phyloP scores from a whole-genome alignment of 1,139 yeast genomes.

The Geotrichum aggregatum region DNA sequence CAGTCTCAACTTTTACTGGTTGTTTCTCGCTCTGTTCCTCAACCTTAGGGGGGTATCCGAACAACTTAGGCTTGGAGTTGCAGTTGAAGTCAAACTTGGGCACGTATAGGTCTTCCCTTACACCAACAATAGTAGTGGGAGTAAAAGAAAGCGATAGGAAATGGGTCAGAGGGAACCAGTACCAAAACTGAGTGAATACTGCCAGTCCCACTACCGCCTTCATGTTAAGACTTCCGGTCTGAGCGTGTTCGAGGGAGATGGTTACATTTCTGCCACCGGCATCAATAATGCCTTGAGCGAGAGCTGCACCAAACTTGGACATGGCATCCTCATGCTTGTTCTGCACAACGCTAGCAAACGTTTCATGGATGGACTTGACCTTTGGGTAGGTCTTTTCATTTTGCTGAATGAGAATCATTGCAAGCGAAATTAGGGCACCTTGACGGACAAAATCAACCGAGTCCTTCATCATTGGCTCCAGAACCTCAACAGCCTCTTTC shows the following conservation, averaged over 20 bases:
- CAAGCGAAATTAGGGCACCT: slow-evolving; percentile 89
- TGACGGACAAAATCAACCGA: slow-evolving; percentile 97
- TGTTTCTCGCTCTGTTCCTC: slow-evolving; percentile 78
- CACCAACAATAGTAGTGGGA: slow-evolving; percentile 88
- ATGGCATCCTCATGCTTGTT: slow-evolving; percentile 94
- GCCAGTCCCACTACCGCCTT: slow-evolving; percentile 91
- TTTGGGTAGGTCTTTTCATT: slow-evolving; percentile 80
- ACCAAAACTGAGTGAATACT: slow-evolving; percentile 91
- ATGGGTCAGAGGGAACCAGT: slow-evolving; percentile 97
- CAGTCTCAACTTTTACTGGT: slow-evolving; percentile 87
- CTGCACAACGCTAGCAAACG: slow-evolving; percentile 67
- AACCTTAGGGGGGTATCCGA: slow-evolving; percentile 85
- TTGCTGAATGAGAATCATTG: slow-evolving; percentile 92
- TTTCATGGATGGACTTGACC: slow-evolving; percentile 70
- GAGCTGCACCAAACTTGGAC: slow-evolving; percentile 95
- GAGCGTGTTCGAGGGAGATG: slow-evolving; percentile 81
- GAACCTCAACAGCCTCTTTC: slow-evolving; percentile 82
- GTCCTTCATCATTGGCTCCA: slow-evolving; percentile 90
- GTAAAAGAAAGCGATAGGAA: slow-evolving; percentile 87
- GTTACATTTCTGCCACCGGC: slow-evolving; percentile 99
- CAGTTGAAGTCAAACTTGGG: slow-evolving; percentile 82
- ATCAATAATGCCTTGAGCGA: slow-evolving; percentile 96
- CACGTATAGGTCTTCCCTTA: slow-evolving; percentile 76
- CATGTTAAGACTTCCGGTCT: slow-evolving; percentile 84
- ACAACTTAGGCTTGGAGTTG: slow-evolving; percentile 72